A percentile compares a stretch with the other conserved stretches of the same genome.
phyloP scores from a whole-genome alignment of 495 filamentous ascomycete species.

The Trichocladium uniseriatum region DNA sequence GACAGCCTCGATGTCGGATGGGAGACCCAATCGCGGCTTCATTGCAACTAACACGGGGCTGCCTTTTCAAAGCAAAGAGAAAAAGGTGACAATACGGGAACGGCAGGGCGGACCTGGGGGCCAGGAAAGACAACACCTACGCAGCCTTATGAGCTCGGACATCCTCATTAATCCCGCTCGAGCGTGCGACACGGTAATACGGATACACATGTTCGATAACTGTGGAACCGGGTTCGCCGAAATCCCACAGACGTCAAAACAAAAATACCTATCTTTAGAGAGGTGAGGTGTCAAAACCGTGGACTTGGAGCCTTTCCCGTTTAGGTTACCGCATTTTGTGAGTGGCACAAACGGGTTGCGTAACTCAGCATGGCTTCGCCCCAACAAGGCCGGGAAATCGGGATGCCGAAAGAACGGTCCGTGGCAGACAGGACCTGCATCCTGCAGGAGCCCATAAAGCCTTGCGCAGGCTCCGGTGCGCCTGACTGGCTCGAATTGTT shows the following conservation, averaged over 20 bases:
- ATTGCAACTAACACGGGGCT: conserved; percentile 7
- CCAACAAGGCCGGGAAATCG: no score
- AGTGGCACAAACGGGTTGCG: background rate
- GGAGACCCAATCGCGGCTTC: conserved; percentile 20
- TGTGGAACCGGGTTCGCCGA: background rate
- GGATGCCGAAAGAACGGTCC: no score
- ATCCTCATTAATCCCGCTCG: no score
- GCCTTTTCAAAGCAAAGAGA: background rate
- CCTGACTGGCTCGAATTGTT: no score
- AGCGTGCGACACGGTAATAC: no score
- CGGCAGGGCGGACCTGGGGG: background rate
- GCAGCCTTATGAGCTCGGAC: background rate
- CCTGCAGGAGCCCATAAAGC: no score
- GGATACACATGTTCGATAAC: no score
- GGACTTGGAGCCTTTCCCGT: background rate
- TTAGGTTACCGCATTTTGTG: no score
- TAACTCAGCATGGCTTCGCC: background rate
- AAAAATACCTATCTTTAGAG: no score
- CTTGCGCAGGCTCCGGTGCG: no score
- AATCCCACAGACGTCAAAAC: background rate
- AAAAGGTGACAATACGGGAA: background rate
- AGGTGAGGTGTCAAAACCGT: background rate
- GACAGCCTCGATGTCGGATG: conserved; percentile 27
- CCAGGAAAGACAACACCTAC: background rate
- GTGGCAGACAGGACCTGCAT: no score